Conservation (phyloP, 2,329 filamentous ascomycete genomes). For the Trichophaea hybrida region DNA sequence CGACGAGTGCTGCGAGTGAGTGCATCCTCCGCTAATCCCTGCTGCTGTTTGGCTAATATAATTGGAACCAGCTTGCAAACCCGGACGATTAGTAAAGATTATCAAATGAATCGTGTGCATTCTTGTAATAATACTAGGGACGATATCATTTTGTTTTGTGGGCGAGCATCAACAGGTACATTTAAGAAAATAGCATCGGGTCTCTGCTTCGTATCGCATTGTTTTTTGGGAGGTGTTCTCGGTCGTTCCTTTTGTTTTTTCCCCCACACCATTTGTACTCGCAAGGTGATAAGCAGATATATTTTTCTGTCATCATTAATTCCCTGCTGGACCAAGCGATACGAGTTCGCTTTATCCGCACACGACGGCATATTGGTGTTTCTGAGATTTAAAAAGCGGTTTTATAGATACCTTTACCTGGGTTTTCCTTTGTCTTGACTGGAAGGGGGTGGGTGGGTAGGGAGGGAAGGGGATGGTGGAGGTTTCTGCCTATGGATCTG, state of each 20-base stretch:
- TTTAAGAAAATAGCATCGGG: not conserved
- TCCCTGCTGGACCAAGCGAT: too few species aligned
- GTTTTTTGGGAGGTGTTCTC: slow-evolving; percentile 11
- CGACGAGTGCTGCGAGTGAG: slow-evolving; percentile 21
- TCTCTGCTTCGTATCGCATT: slow-evolving; percentile 9
- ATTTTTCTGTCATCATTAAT: not conserved
- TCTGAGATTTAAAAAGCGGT: not conserved
- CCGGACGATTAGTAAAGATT: slow-evolving; percentile 18
- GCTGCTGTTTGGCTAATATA: not conserved
- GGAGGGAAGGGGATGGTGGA: too few species aligned
- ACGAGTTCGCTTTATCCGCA: too few species aligned
- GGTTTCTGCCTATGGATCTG: too few species aligned
- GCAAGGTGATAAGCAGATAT: not conserved
- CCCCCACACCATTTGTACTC: slow-evolving; percentile 12
- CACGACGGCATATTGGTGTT: too few species aligned
- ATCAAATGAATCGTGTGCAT: slow-evolving; percentile 2
- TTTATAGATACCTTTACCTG: not conserved
- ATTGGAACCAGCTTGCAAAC: slow-evolving; percentile 19
- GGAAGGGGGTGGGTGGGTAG: too few species aligned
- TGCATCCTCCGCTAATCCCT: not conserved
- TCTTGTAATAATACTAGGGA: slow-evolving; percentile 22
- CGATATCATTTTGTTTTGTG: slow-evolving; percentile 6
- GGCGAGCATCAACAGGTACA: not conserved
- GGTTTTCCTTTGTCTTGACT: not conserved
- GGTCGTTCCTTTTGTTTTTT: slow-evolving; percentile 11